Conservation (phyloP, 2,329 filamentous ascomycete species). For the Neopestalotiopsis rosae region DNA sequence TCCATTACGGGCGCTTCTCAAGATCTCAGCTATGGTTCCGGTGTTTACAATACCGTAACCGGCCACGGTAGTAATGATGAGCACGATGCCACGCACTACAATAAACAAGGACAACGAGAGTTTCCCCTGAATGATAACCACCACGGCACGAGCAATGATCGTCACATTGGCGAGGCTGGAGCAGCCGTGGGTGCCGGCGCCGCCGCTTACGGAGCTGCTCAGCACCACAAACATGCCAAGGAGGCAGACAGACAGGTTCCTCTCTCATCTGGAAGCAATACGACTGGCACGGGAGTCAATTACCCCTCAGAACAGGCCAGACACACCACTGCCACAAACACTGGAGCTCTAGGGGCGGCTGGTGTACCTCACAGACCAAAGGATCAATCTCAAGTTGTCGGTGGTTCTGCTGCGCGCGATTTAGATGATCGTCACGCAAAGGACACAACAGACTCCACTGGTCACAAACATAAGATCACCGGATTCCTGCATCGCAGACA, state of each 20-base stretch:
- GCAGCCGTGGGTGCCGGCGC: slow-evolving; percentile 1
- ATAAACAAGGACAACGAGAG: background rate
- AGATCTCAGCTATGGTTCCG: slow-evolving; percentile 6
- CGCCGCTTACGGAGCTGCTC: background rate
- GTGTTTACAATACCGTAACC: slow-evolving; percentile 27
- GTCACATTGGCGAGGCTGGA: slow-evolving; percentile 4
- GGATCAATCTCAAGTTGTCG: background rate
- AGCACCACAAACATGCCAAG: slow-evolving; percentile 6
- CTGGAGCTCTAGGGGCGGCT: background rate
- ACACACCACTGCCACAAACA: background rate
- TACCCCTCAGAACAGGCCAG: background rate
- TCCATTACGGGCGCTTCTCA: background rate
- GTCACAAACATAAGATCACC: background rate
- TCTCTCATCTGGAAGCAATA: background rate
- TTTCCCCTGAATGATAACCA: background rate
- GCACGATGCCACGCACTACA: background rate
- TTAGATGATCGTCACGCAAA: background rate
- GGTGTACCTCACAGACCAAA: background rate
- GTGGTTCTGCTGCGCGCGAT: background rate
- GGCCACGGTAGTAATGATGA: slow-evolving; percentile 30
- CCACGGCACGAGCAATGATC: background rate
- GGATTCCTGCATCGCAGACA: background rate
- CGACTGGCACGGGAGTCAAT: background rate
- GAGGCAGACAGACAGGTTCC: background rate
- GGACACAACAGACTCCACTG: background rate